Evolutionary conservation across 1,284 basidiomycete species (phyloP).

Genomic region (Hortiboletus rubellus): DNA sequence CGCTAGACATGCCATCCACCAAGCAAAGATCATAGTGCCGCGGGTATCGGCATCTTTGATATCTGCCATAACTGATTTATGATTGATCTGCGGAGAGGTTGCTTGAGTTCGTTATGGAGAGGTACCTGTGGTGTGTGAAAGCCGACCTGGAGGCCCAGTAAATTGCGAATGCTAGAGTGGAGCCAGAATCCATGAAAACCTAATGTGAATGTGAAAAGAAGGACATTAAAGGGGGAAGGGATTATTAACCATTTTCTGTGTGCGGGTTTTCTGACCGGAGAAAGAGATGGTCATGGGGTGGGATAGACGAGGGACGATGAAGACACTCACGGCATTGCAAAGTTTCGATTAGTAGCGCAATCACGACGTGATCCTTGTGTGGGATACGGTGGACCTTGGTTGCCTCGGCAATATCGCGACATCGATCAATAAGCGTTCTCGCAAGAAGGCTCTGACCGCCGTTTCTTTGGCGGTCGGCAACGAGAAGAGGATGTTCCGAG

Average conservation of each 20-base stretch:
- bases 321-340: conserved; percentile 73
- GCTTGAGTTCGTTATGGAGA: conserved; percentile 8
- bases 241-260: conserved; percentile 55
- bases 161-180: conserved; percentile 69
- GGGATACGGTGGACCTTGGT: conserved; percentile 82
- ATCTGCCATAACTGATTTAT: conserved; percentile 69
- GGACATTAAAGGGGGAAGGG: conserved; percentile 11
- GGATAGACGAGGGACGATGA: conserved; percentile 8
- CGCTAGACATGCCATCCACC: conserved; percentile 67
- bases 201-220: conserved; percentile 30
- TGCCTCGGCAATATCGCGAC: conserved; percentile 81
- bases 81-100: conserved; percentile 60
- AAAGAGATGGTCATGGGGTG: conserved; percentile 14
- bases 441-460: conserved; percentile 74
- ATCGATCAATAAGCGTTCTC: conserved; percentile 74
- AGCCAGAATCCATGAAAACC: conserved; percentile 84
- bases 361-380: conserved; percentile 78
- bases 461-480: conserved; percentile 73
- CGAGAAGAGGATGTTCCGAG: conserved; percentile 80
- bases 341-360: conserved; percentile 73
- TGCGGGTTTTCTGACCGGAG: conserved; percentile 60
- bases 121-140: conserved; percentile 9
- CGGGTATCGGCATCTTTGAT: conserved; percentile 70
- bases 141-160: conserved; percentile 71
- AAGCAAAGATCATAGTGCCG: conserved; percentile 82